A percentile compares a stretch with the other conserved stretches of the same genome.
phyloP scores from a whole-genome alignment of 2,329 filamentous ascomycete genomes.

The Aspergillus niger region DNA sequence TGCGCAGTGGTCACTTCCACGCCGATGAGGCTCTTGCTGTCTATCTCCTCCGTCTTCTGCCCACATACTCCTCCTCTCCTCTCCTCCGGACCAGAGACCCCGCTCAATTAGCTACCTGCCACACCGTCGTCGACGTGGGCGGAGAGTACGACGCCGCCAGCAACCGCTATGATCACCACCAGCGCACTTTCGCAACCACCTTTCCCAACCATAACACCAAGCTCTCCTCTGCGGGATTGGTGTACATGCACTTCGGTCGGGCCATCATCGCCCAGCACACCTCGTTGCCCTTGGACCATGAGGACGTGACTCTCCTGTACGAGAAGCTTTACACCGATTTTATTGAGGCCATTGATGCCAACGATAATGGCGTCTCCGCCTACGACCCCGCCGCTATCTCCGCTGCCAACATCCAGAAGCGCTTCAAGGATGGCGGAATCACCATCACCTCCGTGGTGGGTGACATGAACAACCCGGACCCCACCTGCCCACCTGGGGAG shows the following conservation, averaged over 20 bases:
- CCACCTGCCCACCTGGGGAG: conserved; percentile 50
- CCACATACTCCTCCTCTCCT: conserved; percentile 70
- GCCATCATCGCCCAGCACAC: conserved; percentile 73
- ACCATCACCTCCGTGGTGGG: conserved; percentile 80
- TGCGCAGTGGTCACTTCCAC: conserved; percentile 82
- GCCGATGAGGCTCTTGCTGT: conserved; percentile 97
- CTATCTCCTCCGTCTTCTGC: conserved; percentile 88
- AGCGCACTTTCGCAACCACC: conserved; percentile 81
- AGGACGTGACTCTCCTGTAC: conserved; percentile 75
- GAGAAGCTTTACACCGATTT: conserved; percentile 90
- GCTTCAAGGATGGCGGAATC: conserved; percentile 81
- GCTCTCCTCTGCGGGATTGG: conserved; percentile 88
- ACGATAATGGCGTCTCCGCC: conserved; percentile 89
- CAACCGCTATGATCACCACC: conserved; percentile 95
- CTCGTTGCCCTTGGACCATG: conserved; percentile 59
- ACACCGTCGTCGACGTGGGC: conserved; percentile 97
- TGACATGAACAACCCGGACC: conserved; percentile 71
- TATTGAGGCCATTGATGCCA: conserved; percentile 92
- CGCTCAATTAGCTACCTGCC: conserved; percentile 73
- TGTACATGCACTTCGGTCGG: conserved; percentile 93
- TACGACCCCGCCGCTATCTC: conserved; percentile 73
- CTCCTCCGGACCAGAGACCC: conserved; percentile 89
- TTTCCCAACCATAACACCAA: conserved; percentile 85
- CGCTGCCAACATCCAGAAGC: conserved; percentile 74
- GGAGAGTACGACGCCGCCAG: conserved; percentile 79